Percentiles rank a stretch among this genome's conserved stretches.
phyloP scores from a whole-genome alignment of 306 rosid species.

The Psophocarpus tetragonolobus region DNA sequence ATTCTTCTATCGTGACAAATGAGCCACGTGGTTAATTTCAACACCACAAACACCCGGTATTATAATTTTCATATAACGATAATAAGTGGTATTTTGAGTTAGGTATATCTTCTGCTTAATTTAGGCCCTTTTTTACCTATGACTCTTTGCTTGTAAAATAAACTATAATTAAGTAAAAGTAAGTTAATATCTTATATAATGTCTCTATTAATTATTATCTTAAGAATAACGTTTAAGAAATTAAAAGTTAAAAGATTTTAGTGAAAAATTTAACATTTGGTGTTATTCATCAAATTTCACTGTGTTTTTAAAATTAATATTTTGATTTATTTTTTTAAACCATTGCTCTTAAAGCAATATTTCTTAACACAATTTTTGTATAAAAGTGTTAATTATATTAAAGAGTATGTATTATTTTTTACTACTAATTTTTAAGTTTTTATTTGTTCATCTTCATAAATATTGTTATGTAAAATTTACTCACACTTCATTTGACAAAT shows the following conservation, averaged over 20 bases:
- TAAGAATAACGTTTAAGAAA: background rate
- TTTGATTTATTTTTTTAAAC: background rate
- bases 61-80: no score
- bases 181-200: background rate
- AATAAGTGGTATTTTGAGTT: no score
- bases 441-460: background rate
- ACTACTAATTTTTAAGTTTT: background rate
- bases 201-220: background rate
- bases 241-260: background rate
- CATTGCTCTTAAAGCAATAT: background rate
- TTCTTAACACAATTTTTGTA: background rate
- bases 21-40: constrained; percentile 16
- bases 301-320: background rate
- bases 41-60: background rate
- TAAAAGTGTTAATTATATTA: background rate
- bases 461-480: background rate
- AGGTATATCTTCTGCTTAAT: no score
- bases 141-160: no score
- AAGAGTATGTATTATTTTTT: background rate
- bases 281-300: background rate
- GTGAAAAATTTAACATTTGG: background rate
- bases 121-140: no score
- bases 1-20: background rate
- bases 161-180: background rate
- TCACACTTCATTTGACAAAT: background rate